Base-by-base conservation (phyloP, 2,329 filamentous ascomycete genomes). In the Acrocalymma vagum region DNA sequence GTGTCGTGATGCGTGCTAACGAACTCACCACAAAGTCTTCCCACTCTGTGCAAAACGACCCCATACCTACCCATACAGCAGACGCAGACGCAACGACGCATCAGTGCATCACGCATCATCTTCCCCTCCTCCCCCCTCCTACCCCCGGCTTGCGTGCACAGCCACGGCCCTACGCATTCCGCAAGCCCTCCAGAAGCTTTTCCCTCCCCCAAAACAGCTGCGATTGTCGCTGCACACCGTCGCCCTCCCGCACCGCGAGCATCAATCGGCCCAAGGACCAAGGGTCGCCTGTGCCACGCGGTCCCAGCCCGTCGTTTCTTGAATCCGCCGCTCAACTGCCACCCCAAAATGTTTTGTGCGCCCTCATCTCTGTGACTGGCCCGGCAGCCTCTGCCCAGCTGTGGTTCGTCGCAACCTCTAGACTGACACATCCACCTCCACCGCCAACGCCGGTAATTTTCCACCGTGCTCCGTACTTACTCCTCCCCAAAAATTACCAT, bases 161-260 rank as follows among this genome's bases (percentile, higher is more conserved):
- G 64, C 64, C 64, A 68, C 64, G 40, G 53, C 62, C 62, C 55
- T 65, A 60, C 62, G 53, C 53, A 51, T 51, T 47, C 42, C 42
- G 42, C 53, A 49, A 52, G 42, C 36, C 48, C 43, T 58, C 58
- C 51, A 55, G 59, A 62, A 56, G 53, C 48, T 50, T 41, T 38
- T 23, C 21, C 34, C n/a, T 14, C 31, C 61, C 53, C n/a, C n/a
- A 55, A 45, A 65, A 60, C 24, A 24, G 59, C 45, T 41, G 54
- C 43, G 63, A 68, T 68, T 61, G 59, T 60, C 64, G 55, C 58
- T 62, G 60, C 62, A 62, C n/a, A 38, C 51, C 51, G 46, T 55
- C 53, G 52, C 51, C 51, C 56, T 53, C 51, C 58, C 58, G 52
- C 53, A 40, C 32, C 45, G 30, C 35, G 37, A 55, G 27, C 54